Base-by-base conservation (phyloP, 306 rosid species). In the Trifolium repens region DNA sequence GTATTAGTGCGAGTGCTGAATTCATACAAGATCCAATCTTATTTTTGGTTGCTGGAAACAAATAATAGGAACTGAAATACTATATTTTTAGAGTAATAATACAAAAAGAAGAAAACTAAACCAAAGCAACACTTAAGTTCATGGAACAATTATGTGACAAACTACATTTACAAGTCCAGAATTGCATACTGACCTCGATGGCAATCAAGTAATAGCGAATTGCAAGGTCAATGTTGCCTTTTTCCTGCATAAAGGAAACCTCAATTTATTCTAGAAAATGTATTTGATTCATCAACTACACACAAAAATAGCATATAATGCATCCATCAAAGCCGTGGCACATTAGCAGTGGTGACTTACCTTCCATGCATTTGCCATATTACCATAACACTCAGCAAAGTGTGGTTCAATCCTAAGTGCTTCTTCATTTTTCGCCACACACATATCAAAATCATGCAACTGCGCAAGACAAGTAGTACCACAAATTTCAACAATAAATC, bases 301-400 rank as follows among this genome's bases (percentile, higher is more conserved):
- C 14, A 71, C 13, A 70, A 19, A 43, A 75, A 52, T 2, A 62
- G 78, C 24, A 22, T 11, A 42, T n/a, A 35, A 42, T 71, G 50
- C 60, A 15, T 32, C 53, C 43, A 16, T 37, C 22, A 39, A 24
- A 78, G 12, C 26, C 27, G 55, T 43, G 44, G 53, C 46, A 69
- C 32, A 12, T 16, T 37, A 50, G 43, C 13, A 14, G 35, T 17
- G 4, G 60, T 34, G 32, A 72, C 53, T 61, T 75, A 89, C 99
- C 96, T 96, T 96, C 99, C 93, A 96, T 53, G 99, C 99, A 85
- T 96, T 96, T 44, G 99, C 99, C 99, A 96, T 92, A 79, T 96
- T 96, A 58, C 99, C 99, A 52, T 96, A 96, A 78, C 99, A 92
- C 87, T 96, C 99, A 0, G 99, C 96, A 77, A 96, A 96, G 79